These are phyloP conservation scores for Thelonectria rubi DNA, from an alignment of 2,329 filamentous ascomycete genomes.

Conservation along the genomic window DNA sequence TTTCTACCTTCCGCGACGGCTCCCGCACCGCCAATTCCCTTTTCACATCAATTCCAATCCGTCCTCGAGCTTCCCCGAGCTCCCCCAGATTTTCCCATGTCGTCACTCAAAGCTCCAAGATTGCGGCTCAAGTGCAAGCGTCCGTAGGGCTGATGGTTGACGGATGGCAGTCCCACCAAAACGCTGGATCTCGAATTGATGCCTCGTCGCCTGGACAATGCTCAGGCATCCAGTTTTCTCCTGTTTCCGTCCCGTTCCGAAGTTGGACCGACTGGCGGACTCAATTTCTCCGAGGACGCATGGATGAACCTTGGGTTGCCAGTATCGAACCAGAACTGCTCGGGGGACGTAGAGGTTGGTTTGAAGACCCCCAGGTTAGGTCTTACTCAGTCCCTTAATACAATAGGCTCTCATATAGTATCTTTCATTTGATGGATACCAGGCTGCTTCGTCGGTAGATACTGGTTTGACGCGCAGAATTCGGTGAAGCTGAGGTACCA, in stretches of 20 bases:
- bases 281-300: no score
- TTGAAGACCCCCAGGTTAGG: no score
- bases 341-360: no score
- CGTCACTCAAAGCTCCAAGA: slow-evolving; percentile 41
- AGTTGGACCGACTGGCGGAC: neutral
- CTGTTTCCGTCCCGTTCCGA: neutral
- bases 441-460: no score
- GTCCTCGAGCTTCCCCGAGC: slow-evolving; percentile 27
- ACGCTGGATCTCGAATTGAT: slow-evolving; percentile 11
- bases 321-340: no score
- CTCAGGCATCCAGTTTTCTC: slow-evolving; percentile 19
- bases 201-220: slow-evolving; percentile 16
- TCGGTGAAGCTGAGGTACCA: no score
- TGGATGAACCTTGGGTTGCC: no score
- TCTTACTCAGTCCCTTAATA: no score
- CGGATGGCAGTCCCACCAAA: slow-evolving; percentile 27
- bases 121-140: slow-evolving; percentile 42
- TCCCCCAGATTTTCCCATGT: slow-evolving; percentile 38
- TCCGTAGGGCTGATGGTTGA: slow-evolving; percentile 43
- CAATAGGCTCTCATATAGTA: no score
- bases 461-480: no score
- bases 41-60: slow-evolving; percentile 18
- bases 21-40: slow-evolving; percentile 32
- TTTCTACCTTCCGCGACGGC: slow-evolving; percentile 2
- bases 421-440: no score